Evolutionary conservation across 2,329 filamentous ascomycete genomes (phyloP).

Genomic region (Fusarium pseudograminearum): DNA sequence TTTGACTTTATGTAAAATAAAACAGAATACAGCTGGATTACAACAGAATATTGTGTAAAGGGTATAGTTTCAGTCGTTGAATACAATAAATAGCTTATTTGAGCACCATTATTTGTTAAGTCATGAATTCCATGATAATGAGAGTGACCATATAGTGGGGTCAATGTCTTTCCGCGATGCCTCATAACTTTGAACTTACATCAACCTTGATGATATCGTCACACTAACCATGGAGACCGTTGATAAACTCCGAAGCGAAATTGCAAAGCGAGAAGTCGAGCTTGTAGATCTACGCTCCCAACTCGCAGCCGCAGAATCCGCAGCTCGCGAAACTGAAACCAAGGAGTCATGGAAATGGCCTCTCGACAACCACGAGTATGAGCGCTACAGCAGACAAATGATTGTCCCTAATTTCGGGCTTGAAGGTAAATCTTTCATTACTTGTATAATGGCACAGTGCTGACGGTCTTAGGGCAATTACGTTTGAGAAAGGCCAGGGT

Average conservation of each 20-base stretch:
- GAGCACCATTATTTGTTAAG: not conserved
- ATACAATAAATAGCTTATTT: not conserved
- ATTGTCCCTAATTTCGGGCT: conserved; percentile 87
- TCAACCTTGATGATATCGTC: not conserved
- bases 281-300: conserved; percentile 60
- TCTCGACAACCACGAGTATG: conserved; percentile 78
- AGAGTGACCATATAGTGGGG: conserved; percentile 15
- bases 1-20: not conserved
- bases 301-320: conserved; percentile 57
- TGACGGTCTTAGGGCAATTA: conserved; percentile 73
- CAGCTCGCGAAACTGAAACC: conserved; percentile 25
- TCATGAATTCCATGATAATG: not conserved
- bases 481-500: conserved; percentile 76
- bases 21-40: too few species aligned
- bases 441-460: rapidly evolving
- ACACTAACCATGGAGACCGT: conserved; percentile 51
- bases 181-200: conserved; percentile 5
- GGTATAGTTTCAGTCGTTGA: rapidly evolving
- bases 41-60: too few species aligned
- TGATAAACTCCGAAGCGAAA: conserved; percentile 60
- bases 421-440: conserved; percentile 62
- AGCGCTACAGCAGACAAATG: conserved; percentile 89
- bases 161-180: conserved; percentile 1
- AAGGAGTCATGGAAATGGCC: conserved; percentile 70
- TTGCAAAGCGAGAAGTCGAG: conserved; percentile 61